Conservation (phyloP, 768 basidiomycete species). For the Tephrocybe rancida region DNA sequence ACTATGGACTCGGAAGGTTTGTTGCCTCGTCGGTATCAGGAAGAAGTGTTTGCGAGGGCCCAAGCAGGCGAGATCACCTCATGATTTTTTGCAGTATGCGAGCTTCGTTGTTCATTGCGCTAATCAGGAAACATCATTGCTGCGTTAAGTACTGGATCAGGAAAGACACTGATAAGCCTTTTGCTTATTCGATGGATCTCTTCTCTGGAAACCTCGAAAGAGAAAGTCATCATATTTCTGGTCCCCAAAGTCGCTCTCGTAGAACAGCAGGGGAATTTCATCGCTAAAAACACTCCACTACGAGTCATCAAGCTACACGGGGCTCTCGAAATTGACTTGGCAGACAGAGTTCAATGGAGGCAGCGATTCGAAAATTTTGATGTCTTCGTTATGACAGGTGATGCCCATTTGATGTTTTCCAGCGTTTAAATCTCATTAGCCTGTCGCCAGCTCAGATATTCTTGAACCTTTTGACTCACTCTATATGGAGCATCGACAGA, state of each 20-base stretch:
- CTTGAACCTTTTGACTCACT: conserved; percentile 78
- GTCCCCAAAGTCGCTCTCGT: conserved; percentile 88
- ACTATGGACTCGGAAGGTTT: conserved; percentile 13
- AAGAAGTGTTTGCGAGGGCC: conserved; percentile 68
- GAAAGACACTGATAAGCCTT: conserved; percentile 77
- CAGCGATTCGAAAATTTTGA: conserved; percentile 63
- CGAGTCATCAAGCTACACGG: conserved; percentile 73
- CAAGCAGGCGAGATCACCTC: conserved; percentile 38
- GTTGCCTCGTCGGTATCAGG: conserved; percentile 61
- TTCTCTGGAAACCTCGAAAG: conserved; percentile 45
- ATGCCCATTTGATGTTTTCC: conserved; percentile 13
- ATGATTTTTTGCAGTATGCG: neutral
- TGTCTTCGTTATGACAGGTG: conserved; percentile 87
- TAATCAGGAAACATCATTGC: conserved; percentile 65
- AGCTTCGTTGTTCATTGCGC: conserved; percentile 12
- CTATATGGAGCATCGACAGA: conserved; percentile 73
- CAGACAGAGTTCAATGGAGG: conserved; percentile 67
- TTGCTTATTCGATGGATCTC: conserved; percentile 79
- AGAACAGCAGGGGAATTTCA: conserved; percentile 75
- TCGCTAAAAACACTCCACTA: conserved; percentile 63
- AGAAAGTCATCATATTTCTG: conserved; percentile 75
- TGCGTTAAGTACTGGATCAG: conserved; percentile 75
- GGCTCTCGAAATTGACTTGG: conserved; percentile 68
- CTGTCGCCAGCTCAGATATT: conserved; percentile 78
- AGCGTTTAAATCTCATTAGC: neutral